Evolutionary conservation across 495 filamentous ascomycete species (phyloP).

Genomic region (Amorphotheca resinae): DNA sequence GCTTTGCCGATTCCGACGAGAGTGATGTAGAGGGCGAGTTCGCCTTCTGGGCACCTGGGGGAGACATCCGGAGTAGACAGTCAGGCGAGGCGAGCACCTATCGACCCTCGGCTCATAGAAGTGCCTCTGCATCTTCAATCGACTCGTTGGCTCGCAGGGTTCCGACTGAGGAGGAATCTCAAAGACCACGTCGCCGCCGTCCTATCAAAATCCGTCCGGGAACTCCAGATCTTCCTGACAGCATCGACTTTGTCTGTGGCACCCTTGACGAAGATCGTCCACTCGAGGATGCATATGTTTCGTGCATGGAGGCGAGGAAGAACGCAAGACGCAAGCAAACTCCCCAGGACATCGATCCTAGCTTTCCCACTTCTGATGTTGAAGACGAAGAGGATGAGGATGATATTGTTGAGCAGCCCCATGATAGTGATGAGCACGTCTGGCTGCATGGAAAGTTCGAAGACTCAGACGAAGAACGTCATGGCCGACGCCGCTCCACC

Average conservation of each 20-base stretch:
- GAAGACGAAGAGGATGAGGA: constrained; percentile 66
- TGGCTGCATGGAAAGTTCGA: constrained; percentile 49
- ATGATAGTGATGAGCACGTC: constrained; percentile 43
- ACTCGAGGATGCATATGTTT: constrained; percentile 85
- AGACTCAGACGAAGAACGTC: constrained; percentile 28
- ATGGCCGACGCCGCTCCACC: constrained; percentile 27
- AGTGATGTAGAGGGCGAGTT: constrained; percentile 64
- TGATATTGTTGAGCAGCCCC: constrained; percentile 37
- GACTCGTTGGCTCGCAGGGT: constrained; percentile 41
- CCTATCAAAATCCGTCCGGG: constrained; percentile 52
- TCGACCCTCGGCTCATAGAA: constrained; percentile 32
- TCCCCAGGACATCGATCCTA: constrained; percentile 94
- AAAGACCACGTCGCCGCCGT: constrained; percentile 17
- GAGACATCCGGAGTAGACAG: constrained; percentile 30
- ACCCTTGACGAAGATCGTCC: constrained; percentile 92
- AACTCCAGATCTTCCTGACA: constrained; percentile 83
- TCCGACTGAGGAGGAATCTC: neutral
- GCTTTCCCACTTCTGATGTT: constrained; percentile 85
- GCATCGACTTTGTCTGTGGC: constrained; percentile 95
- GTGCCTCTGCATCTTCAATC: constrained; percentile 49
- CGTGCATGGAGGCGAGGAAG: constrained; percentile 67
- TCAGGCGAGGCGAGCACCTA: constrained; percentile 23
- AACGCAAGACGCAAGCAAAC: constrained; percentile 64
- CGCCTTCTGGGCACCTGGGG: constrained; percentile 31
- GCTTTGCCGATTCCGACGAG: constrained; percentile 79